Evolutionary conservation across 164 flowering plant species (phyloP).

Genomic region (Chloranthus sessilifolius): DNA sequence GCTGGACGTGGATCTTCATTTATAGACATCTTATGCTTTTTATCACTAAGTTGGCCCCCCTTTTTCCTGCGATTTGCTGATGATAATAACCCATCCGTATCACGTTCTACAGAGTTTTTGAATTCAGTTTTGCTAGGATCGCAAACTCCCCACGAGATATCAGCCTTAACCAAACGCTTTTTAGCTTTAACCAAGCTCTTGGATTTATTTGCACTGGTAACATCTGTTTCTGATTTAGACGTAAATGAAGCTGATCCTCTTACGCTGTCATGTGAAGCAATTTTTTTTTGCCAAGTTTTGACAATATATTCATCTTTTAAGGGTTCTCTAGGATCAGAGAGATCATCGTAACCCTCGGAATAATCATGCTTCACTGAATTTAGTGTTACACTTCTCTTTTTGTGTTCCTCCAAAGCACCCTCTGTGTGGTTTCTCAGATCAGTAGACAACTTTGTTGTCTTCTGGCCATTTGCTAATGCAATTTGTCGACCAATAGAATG

Average conservation of each 20-base stretch:
- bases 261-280: conserved; percentile 16
- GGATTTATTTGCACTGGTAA: conserved; percentile 17
- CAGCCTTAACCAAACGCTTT: conserved; percentile 15
- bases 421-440: conserved; percentile 26
- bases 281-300: conserved; percentile 18
- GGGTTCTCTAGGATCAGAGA: conserved; percentile 17
- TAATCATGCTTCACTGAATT: conserved; percentile 14
- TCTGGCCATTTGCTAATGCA: conserved; percentile 28
- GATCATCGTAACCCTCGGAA: conserved; percentile 12
- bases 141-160: conserved; percentile 12
- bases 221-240: conserved; percentile 25
- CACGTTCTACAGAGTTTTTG: conserved; percentile 18
- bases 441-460: conserved; percentile 19
- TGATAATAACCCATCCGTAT: conserved; percentile 15
- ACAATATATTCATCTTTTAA: conserved; percentile 20
- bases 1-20: conserved; percentile 31
- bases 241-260: conserved; percentile 22
- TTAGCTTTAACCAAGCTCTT: conserved; percentile 32
- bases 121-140: conserved; percentile 11
- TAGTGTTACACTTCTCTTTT: conserved; percentile 8
- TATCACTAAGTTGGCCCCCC: conserved; percentile 22
- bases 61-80: conserved; percentile 25
- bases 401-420: conserved; percentile 16
- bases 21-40: conserved; percentile 23
- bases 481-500: conserved; percentile 17